These are phyloP conservation scores for Closterium sp. DNA, from an alignment of 139 green algal genomes.

Conservation along the genomic window DNA sequence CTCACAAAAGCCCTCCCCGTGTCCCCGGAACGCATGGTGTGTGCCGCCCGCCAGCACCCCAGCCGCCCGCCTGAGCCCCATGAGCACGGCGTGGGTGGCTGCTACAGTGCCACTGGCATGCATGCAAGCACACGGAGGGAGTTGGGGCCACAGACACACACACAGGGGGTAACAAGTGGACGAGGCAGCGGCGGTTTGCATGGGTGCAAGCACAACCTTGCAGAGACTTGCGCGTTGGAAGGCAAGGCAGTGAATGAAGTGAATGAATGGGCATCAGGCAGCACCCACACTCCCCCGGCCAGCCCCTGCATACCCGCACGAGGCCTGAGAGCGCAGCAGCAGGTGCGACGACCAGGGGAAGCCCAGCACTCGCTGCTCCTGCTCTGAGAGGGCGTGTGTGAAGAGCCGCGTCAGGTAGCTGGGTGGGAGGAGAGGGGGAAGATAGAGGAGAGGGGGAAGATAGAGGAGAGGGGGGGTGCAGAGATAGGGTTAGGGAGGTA, in stretches of 20 bases:
- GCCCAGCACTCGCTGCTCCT: constrained; percentile 45
- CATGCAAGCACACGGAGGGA: neutral
- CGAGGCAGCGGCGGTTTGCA: no score
- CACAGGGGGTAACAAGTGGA: no score
- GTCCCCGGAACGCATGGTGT: constrained; percentile 67
- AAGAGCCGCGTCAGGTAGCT: neutral
- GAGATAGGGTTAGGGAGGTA: neutral
- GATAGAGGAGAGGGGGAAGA: no score
- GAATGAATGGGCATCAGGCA: no score
- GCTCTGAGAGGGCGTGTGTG: constrained; percentile 17
- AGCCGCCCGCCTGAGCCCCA: constrained; percentile 42
- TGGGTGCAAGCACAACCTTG: no score
- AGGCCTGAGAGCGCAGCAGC: constrained; percentile 14
- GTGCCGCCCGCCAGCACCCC: constrained; percentile 67
- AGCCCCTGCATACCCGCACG: constrained; percentile 4
- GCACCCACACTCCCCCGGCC: neutral
- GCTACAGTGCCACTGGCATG: constrained; percentile 55
- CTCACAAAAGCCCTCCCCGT: constrained; percentile 71
- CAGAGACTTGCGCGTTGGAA: no score
- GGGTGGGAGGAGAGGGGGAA: no score
- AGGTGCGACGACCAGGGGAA: constrained; percentile 49
- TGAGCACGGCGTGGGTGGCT: constrained; percentile 55
- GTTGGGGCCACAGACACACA: no score
- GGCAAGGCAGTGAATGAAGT: no score
- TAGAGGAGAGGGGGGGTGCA: no score